A percentile compares a stretch with the other conserved stretches of the same genome.
These are phyloP conservation scores for Fusarium fracticaudum DNA, from an alignment of 2,329 filamentous ascomycete genomes.

Conservation along the genomic window DNA sequence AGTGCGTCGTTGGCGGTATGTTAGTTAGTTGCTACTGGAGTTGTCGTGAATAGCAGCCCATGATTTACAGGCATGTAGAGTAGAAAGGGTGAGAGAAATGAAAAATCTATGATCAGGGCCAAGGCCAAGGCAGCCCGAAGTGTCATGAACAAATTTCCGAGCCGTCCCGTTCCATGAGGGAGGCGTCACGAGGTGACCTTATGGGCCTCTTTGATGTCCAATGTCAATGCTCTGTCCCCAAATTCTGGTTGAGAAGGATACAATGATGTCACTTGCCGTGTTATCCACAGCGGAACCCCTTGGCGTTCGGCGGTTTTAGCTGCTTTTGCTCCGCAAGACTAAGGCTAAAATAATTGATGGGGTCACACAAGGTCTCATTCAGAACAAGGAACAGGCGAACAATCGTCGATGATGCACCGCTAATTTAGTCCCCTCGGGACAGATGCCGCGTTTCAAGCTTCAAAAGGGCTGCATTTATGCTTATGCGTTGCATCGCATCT, in stretches of 20 bases:
- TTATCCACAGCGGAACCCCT: slow-evolving; percentile 17
- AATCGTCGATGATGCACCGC: slow-evolving; percentile 30
- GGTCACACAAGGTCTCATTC: background rate
- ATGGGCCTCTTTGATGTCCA: background rate
- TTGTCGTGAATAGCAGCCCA: background rate
- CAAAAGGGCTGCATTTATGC: slow-evolving; percentile 2
- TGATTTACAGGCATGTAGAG: background rate
- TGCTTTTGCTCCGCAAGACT: slow-evolving; percentile 11
- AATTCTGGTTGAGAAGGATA: slow-evolving; percentile 11
- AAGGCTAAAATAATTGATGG: slow-evolving; percentile 1
- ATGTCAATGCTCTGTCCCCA: slow-evolving; percentile 9
- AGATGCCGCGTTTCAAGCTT: background rate
- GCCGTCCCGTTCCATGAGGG: background rate
- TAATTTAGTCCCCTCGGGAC: slow-evolving; percentile 13
- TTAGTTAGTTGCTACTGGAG: background rate
- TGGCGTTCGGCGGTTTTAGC: slow-evolving; percentile 14
- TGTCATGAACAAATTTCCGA: slow-evolving; percentile 4
- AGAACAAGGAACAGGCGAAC: slow-evolving; percentile 18
- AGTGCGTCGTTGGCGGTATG: background rate
- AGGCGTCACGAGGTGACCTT: slow-evolving; percentile 6
- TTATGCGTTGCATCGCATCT: background rate
- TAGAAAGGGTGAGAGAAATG: background rate
- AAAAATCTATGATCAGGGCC: background rate
- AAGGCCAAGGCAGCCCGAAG: background rate
- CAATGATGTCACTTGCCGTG: slow-evolving; percentile 35